phyloP scores from a whole-genome alignment of 164 flowering plant genomes.

The Kingdonia uniflora region DNA sequence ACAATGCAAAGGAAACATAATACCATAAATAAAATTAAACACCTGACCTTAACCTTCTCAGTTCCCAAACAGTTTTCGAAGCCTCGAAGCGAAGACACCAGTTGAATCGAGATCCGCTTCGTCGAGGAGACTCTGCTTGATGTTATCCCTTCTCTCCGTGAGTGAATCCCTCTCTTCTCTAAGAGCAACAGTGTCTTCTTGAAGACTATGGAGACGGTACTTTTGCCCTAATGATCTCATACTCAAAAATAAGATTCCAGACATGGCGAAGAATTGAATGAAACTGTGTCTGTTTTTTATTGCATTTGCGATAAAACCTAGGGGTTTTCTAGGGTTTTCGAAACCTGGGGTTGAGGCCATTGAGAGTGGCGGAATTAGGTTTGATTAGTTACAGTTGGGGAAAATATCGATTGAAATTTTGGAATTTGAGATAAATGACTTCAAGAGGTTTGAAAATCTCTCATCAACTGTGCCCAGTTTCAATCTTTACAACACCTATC shows the following conservation, averaged over 20 bases:
- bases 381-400: no score
- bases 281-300: slow-evolving; percentile 55
- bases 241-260: slow-evolving; percentile 66
- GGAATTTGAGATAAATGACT: no score
- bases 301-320: slow-evolving; percentile 45
- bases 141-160: slow-evolving; percentile 38
- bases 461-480: no score
- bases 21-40: no score
- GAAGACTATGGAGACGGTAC: slow-evolving; percentile 60
- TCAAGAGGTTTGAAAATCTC: no score
- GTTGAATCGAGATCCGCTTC: slow-evolving; percentile 72
- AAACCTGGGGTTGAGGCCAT: slow-evolving; percentile 23
- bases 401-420: no score
- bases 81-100: slow-evolving; percentile 60
- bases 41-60: slow-evolving; percentile 11
- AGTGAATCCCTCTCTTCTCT: slow-evolving; percentile 51
- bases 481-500: no score
- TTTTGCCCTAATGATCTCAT: slow-evolving; percentile 72
- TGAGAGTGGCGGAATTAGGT: neutral
- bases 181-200: slow-evolving; percentile 52
- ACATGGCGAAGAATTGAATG: slow-evolving; percentile 64
- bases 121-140: slow-evolving; percentile 49
- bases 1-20: no score
- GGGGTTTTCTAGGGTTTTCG: slow-evolving; percentile 20
- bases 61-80: slow-evolving; percentile 54